Evolutionary conservation across 805 yeast species (phyloP).

Genomic region (Candida methanosorbosa): DNA sequence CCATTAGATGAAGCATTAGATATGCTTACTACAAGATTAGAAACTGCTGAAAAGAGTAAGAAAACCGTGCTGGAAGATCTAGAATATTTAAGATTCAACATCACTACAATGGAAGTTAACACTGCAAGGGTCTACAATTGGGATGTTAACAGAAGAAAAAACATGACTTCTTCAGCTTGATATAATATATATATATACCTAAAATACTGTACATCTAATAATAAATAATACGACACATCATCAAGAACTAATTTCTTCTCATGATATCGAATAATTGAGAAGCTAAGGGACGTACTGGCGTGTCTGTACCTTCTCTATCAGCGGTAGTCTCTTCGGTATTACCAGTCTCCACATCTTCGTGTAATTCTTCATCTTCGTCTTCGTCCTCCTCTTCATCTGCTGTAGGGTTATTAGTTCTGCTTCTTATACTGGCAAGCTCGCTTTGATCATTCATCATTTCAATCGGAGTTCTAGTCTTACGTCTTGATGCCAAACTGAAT

Average conservation of each 20-base stretch:
- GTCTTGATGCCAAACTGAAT: neutral
- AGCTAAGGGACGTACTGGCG: constrained; percentile 54
- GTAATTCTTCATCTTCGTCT: constrained; percentile 13
- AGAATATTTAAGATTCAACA: constrained; percentile 77
- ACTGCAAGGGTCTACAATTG: constrained; percentile 87
- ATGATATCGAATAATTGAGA: constrained; percentile 55
- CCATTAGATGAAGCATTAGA: constrained; percentile 81
- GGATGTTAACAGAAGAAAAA: constrained; percentile 73
- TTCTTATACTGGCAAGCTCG: too few relatives aligned
- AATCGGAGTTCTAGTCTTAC: neutral
- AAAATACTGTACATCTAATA: constrained; percentile 1
- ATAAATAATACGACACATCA: neutral
- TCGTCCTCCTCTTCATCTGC: neutral
- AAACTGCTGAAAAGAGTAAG: constrained; percentile 51
- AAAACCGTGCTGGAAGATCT: constrained; percentile 69
- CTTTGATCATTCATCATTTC: neutral
- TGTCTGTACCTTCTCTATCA: constrained; percentile 35
- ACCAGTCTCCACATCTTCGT: constrained; percentile 18
- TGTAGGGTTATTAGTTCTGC: neutral
- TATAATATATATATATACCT: neutral
- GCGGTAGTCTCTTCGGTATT: too few relatives aligned
- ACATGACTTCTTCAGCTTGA: neutral
- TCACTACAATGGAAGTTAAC: constrained; percentile 96
- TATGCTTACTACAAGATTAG: constrained; percentile 53
- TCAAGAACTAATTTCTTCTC: constrained; percentile 19